Percentiles rank a stretch among this genome's conserved stretches.
Evolutionary conservation across 1,284 basidiomycete genomes (phyloP).

Genomic region (Cryptococcus sp.): DNA sequence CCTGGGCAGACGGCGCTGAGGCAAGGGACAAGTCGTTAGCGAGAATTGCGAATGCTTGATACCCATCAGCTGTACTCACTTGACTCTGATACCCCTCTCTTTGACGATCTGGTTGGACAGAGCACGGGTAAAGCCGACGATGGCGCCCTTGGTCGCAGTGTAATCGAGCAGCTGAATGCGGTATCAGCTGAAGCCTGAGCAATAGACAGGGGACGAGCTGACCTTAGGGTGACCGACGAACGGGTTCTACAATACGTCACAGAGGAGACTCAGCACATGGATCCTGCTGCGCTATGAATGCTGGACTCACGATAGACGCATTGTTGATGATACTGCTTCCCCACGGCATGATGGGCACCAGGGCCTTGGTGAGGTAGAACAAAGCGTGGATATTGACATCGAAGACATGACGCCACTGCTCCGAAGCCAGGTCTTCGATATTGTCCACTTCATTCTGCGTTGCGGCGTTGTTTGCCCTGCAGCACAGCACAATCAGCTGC

Average conservation of each 20-base stretch:
- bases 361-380: conserved; percentile 61
- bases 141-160: conserved; percentile 62
- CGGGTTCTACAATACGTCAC: conserved; percentile 30
- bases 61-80: conserved; percentile 39
- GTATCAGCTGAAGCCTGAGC: not conserved
- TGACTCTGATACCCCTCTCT: conserved; percentile 60
- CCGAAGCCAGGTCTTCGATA: conserved; percentile 55
- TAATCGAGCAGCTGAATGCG: conserved; percentile 58
- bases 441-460: conserved; percentile 59
- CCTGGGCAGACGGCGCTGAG: conserved; percentile 57
- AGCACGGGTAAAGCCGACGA: conserved; percentile 57
- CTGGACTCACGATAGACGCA: conserved; percentile 18
- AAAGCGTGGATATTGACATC: conserved; percentile 58
- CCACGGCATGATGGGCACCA: conserved; percentile 55
- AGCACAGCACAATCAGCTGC: not conserved
- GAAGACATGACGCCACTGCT: conserved; percentile 62
- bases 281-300: not conserved
- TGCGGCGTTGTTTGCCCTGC: conserved; percentile 60
- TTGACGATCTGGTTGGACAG: conserved; percentile 62
- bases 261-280: conserved; percentile 1
- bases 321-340: conserved; percentile 60
- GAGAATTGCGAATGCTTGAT: not conserved
- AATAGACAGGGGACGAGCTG: not conserved
- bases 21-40: not conserved
- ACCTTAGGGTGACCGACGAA: conserved; percentile 59